Evolutionary conservation across 352 stramenopile species (phyloP).

Genomic region (Globisporangium okanoganense): DNA sequence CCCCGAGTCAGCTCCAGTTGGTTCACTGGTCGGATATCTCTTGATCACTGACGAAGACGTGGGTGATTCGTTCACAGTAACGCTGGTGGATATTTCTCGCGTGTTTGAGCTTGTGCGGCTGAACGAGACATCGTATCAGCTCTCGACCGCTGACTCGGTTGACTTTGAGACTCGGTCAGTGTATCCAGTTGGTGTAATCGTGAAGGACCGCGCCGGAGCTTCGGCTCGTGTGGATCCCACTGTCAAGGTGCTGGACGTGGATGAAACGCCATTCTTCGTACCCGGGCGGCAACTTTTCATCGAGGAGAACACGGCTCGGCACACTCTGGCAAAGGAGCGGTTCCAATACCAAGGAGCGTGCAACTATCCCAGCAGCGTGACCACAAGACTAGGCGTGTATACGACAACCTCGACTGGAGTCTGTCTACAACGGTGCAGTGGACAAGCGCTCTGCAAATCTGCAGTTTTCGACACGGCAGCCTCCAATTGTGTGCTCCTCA

Average conservation of each 20-base stretch:
- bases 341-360: conserved; percentile 20
- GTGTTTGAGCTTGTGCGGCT: conserved; percentile 6
- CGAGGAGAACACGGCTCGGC: conserved; percentile 21
- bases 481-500: conserved; percentile 7
- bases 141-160: not conserved
- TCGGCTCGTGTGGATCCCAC: conserved; percentile 3
- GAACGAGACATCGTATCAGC: conserved; percentile 8
- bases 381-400: not conserved
- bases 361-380: not conserved
- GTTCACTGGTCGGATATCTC: not conserved
- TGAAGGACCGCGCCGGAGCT: conserved; percentile 5
- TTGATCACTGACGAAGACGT: conserved; percentile 7
- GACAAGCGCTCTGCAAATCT: not conserved
- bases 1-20: conserved; percentile 3
- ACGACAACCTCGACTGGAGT: not conserved
- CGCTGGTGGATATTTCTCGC: not conserved
- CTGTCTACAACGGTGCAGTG: conserved; percentile 3
- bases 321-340: conserved; percentile 16
- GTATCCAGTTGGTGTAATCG: not conserved
- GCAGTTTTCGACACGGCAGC: not conserved
- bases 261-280: conserved; percentile 39
- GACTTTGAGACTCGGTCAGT: conserved; percentile 6
- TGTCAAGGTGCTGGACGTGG: conserved; percentile 31
- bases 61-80: not conserved
- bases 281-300: conserved; percentile 36